Base-by-base conservation (phyloP, 164 flowering plant genomes). In the Piper longum region DNA sequence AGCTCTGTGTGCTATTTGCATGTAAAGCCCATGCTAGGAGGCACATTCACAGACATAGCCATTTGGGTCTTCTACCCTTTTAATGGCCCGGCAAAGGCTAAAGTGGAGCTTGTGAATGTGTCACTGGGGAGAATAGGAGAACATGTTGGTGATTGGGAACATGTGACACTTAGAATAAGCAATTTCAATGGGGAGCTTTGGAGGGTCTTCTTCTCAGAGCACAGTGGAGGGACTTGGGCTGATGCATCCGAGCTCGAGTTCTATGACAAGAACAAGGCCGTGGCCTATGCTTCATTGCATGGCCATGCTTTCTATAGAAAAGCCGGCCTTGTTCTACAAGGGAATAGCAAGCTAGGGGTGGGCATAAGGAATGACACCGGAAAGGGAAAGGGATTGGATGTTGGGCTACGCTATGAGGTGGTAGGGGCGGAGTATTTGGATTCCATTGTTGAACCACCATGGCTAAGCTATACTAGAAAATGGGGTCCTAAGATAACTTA, bases 51-150 rank as follows among this genome's bases (percentile, higher is more conserved):
- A 0, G 98, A 89, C 59, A 62, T 92, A 12, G 86, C 80, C 0
- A 65, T 81, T 17, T 92, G 98, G 96, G 52, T 86, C 0, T 87
- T 89, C 58, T 89, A 79, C 74, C 96, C 96, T 3, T 89, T 84
- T 62, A 88, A 92, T 54, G 96, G 85, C 16, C 70, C 85, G 2
- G 82, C 68, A 4, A 72, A 60, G 62, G 80, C 78, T 1, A 79
- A 80, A 69, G 67, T 83, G 13, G 69, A 54, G 17, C 17, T 75
- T 16, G 41, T 83, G 41, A 70, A 71, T 43, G 41, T 82, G 8
- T 43, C 77, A 7, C 70, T 81, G 16, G 82, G 82, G 36, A 81
- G 60, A 64, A 77, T 77, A n/a, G 87, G 87, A 0, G 80, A 80
- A 55, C 87, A 83, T 70, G 82, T 83, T 41, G 85, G 87, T 7